These are phyloP conservation scores for Epichloe baconii DNA, from an alignment of 2,329 filamentous ascomycete genomes.

Conservation along the genomic window DNA sequence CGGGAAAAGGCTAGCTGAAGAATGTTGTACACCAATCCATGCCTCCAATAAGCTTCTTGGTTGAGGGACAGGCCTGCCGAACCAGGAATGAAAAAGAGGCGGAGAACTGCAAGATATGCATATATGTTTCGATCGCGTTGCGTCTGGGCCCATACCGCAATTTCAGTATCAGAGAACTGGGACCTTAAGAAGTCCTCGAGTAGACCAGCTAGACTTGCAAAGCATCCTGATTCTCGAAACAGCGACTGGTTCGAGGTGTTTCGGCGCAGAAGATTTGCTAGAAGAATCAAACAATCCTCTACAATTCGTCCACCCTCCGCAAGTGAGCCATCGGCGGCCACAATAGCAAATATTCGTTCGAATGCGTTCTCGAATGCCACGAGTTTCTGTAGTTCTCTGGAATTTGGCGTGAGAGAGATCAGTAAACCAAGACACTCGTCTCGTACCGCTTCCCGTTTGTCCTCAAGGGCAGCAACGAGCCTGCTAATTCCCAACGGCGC, in stretches of 20 bases:
- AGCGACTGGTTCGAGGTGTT: constrained; percentile 89
- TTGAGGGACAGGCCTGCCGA: constrained; percentile 70
- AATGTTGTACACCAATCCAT: constrained; percentile 65
- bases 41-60: constrained; percentile 73
- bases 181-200: constrained; percentile 46
- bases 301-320: constrained; percentile 73
- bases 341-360: constrained; percentile 70
- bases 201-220: constrained; percentile 57
- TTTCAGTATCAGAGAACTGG: constrained; percentile 38
- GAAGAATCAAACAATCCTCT: constrained; percentile 82
- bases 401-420: constrained; percentile 76
- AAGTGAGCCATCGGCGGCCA: constrained; percentile 69
- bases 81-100: constrained; percentile 74
- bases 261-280: constrained; percentile 76
- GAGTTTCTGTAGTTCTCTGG: constrained; percentile 81
- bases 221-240: constrained; percentile 81
- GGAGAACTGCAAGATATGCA: constrained; percentile 73
- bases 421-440: constrained; percentile 81
- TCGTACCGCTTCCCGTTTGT: constrained; percentile 72
- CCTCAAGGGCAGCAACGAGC: constrained; percentile 72
- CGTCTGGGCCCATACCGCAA: constrained; percentile 61
- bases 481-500: constrained; percentile 81
- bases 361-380: constrained; percentile 94
- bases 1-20: constrained; percentile 72
- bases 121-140: constrained; percentile 85